Evolutionary conservation across 2,329 filamentous ascomycete species (phyloP).

Genomic region (Trichoderma lentiforme): DNA sequence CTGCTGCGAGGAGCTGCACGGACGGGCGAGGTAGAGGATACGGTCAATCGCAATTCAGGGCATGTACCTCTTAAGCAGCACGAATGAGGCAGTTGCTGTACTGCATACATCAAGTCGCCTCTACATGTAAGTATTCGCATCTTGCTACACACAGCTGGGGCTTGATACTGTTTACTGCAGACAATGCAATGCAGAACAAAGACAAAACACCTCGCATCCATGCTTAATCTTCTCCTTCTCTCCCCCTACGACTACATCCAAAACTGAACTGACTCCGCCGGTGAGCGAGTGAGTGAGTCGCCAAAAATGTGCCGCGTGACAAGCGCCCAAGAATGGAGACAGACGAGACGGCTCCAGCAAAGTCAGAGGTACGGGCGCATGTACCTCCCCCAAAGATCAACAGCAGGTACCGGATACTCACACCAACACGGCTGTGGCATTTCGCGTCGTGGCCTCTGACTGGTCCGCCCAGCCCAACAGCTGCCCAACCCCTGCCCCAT

Average conservation of each 20-base stretch:
- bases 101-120: no score
- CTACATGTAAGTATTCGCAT: not conserved
- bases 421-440: not conserved
- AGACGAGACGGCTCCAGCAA: not conserved
- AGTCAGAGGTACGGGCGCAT: not conserved
- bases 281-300: not conserved
- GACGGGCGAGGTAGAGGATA: not conserved
- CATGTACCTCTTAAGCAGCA: not conserved
- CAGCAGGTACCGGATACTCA: not conserved
- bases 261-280: not conserved
- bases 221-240: not conserved
- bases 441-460: not conserved
- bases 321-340: not conserved
- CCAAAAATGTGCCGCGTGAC: not conserved
- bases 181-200: not conserved
- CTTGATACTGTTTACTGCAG: not conserved
- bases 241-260: not conserved
- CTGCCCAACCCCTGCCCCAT: conserved; percentile 12
- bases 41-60: not conserved
- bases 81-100: not conserved
- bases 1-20: not conserved
- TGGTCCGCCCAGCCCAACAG: not conserved
- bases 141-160: not conserved
- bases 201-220: not conserved
- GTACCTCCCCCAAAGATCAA: not conserved